phyloP scores from a whole-genome alignment of 1,284 basidiomycete species.

The Anthracocystis setariae region DNA sequence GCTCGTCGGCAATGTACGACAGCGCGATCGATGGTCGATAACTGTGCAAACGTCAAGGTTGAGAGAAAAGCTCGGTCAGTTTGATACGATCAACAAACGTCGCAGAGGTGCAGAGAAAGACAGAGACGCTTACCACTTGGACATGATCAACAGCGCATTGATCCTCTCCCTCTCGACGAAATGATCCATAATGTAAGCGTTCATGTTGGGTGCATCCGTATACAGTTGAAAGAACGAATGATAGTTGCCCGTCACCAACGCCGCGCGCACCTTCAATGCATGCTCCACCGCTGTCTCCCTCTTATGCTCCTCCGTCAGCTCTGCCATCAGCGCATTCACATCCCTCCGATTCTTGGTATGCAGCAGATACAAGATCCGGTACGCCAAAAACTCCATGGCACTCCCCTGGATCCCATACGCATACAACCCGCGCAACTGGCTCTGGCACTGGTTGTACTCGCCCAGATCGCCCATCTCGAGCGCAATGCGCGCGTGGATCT shows the following conservation, averaged over 20 bases:
- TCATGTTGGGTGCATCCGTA: slow-evolving; percentile 90
- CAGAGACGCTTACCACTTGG: slow-evolving; percentile 63
- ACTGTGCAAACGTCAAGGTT: slow-evolving; percentile 10
- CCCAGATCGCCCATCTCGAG: slow-evolving; percentile 96
- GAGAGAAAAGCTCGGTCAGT: neutral
- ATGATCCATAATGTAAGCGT: slow-evolving; percentile 98
- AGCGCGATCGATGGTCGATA: slow-evolving; percentile 73
- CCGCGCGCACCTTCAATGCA: slow-evolving; percentile 86
- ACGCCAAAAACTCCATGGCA: slow-evolving; percentile 94
- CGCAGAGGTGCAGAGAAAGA: too few species aligned
- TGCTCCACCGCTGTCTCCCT: slow-evolving; percentile 81
- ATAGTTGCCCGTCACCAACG: slow-evolving; percentile 92
- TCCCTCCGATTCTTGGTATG: slow-evolving; percentile 95
- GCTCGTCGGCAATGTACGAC: slow-evolving; percentile 79
- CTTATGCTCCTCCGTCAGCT: slow-evolving; percentile 91
- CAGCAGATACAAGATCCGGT: slow-evolving; percentile 93
- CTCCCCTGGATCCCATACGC: slow-evolving; percentile 90
- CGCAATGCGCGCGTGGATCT: slow-evolving; percentile 97
- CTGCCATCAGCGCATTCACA: slow-evolving; percentile 92
- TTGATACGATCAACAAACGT: too few species aligned
- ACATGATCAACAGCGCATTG: slow-evolving; percentile 85
- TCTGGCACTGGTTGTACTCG: slow-evolving; percentile 98
- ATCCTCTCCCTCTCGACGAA: slow-evolving; percentile 92
- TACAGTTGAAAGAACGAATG: slow-evolving; percentile 89
- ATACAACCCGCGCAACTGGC: slow-evolving; percentile 87